These are phyloP conservation scores for Cochlearia excelsa DNA, from an alignment of 345 rosid genomes.

Conservation along the genomic window DNA sequence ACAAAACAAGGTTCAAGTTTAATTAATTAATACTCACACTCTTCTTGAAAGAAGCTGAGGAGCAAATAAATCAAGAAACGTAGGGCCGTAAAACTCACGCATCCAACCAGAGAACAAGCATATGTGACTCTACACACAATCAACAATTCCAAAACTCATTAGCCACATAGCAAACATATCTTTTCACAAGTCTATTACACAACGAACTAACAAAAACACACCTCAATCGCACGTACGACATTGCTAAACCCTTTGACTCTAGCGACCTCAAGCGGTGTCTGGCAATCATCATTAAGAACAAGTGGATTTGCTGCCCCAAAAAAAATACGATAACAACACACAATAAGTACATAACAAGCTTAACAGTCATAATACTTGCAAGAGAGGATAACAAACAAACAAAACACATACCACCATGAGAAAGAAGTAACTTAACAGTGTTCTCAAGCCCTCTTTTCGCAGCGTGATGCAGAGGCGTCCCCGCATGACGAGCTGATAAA, in stretches of 20 bases:
- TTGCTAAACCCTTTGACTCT: constrained; percentile 66
- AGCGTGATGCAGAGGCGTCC: constrained; percentile 97
- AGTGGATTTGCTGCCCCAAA: constrained; percentile 71
- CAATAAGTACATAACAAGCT: neutral
- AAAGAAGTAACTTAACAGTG: constrained; percentile 75
- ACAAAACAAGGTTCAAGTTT: neutral
- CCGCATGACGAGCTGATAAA: constrained; percentile 67
- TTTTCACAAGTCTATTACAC: neutral
- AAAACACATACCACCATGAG: constrained; percentile 59
- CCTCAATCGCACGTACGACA: constrained; percentile 91
- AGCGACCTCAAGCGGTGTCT: constrained; percentile 85
- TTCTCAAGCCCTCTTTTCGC: constrained; percentile 84
- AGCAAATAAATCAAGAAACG: constrained; percentile 75
- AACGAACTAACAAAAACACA: constrained; percentile 19
- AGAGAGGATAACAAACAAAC: neutral
- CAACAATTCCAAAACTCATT: neutral
- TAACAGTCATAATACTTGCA: neutral
- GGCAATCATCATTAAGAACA: constrained; percentile 83
- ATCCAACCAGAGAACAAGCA: constrained; percentile 92
- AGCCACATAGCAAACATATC: constrained; percentile 1
- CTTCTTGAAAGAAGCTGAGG: constrained; percentile 85
- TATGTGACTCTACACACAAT: constrained; percentile 56
- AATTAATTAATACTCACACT: constrained; percentile 50
- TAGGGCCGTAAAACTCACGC: constrained; percentile 87
- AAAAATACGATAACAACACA: constrained; percentile 1